A percentile compares a stretch with the other conserved stretches of the same genome.
phyloP scores from a whole-genome alignment of 2,329 filamentous ascomycete species.

The Fusarium succisae region DNA sequence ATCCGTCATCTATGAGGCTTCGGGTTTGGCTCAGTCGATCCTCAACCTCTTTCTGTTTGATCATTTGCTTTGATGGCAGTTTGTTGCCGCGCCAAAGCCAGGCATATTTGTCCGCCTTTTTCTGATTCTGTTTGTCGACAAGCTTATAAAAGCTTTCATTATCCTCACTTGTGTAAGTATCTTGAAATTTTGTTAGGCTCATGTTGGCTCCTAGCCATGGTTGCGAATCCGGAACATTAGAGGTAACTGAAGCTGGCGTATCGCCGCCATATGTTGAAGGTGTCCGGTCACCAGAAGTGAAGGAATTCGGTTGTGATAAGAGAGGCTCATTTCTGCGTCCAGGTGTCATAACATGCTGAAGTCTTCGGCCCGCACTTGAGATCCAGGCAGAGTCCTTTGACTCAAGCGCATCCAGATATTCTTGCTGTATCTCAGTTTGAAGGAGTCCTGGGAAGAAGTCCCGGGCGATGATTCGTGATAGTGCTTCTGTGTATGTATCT shows the following conservation, averaged over 20 bases:
- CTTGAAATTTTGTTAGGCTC: slow-evolving; percentile 85
- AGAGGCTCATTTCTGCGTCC: slow-evolving; percentile 56
- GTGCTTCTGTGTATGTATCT: slow-evolving; percentile 88
- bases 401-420: slow-evolving; percentile 91
- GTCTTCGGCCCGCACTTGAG: slow-evolving; percentile 75
- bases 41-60: slow-evolving; percentile 72
- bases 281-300: slow-evolving; percentile 58
- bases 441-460: slow-evolving; percentile 96
- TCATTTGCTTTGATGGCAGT: slow-evolving; percentile 80
- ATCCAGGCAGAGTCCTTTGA: slow-evolving; percentile 90
- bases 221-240: slow-evolving; percentile 50
- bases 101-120: slow-evolving; percentile 82
- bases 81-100: slow-evolving; percentile 94
- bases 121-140: slow-evolving; percentile 89
- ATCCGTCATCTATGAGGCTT: slow-evolving; percentile 65
- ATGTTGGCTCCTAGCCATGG: slow-evolving; percentile 76
- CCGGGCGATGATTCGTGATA: slow-evolving; percentile 93
- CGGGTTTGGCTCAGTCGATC: slow-evolving; percentile 58
- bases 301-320: slow-evolving; percentile 25
- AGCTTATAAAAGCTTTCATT: slow-evolving; percentile 97
- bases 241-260: slow-evolving; percentile 72
- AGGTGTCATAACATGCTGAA: slow-evolving; percentile 85
- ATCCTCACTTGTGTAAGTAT: slow-evolving; percentile 95
- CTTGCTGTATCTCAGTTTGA: slow-evolving; percentile 86
- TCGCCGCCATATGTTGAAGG: slow-evolving; percentile 75